These are phyloP conservation scores for Aureobasidium sp. DNA, from an alignment of 2,329 filamentous ascomycete genomes.

Conservation along the genomic window DNA sequence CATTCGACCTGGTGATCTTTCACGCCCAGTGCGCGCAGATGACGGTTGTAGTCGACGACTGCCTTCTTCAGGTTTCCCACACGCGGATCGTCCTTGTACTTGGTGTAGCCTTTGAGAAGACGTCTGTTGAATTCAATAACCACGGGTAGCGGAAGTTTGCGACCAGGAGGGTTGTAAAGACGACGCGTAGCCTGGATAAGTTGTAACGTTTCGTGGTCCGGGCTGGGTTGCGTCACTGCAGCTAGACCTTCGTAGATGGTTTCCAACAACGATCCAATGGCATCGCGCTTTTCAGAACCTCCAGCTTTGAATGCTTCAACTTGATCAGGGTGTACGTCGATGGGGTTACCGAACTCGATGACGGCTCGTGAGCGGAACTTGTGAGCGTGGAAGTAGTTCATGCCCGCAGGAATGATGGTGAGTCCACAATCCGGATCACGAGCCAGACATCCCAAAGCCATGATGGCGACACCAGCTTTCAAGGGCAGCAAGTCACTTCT, in stretches of 20 bases:
- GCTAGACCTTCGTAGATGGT: constrained; percentile 78
- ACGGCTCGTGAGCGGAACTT: constrained; percentile 96
- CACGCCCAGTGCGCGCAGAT: constrained; percentile 76
- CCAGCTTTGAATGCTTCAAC: constrained; percentile 80
- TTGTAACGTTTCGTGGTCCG: constrained; percentile 85
- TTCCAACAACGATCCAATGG: constrained; percentile 78
- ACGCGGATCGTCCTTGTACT: constrained; percentile 83
- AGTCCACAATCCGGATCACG: constrained; percentile 79
- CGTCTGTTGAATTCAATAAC: constrained; percentile 91
- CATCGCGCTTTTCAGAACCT: constrained; percentile 62
- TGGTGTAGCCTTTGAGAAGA: constrained; percentile 81
- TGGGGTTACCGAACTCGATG: constrained; percentile 85
- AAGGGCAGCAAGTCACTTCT: constrained; percentile 86
- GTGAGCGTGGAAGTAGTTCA: constrained; percentile 99
- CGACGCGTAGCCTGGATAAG: constrained; percentile 89
- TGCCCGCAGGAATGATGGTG: constrained; percentile 91
- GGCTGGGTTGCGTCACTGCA: constrained; percentile 83
- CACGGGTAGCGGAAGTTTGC: constrained; percentile 83
- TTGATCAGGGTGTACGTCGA: constrained; percentile 75
- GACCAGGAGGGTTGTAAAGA: constrained; percentile 88
- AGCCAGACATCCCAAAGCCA: constrained; percentile 86
- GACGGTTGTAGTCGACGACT: constrained; percentile 78
- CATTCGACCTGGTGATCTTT: constrained; percentile 93
- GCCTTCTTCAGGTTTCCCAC: constrained; percentile 68
- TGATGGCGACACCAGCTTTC: constrained; percentile 95